These are phyloP conservation scores for Spizellomyces punctatus DNA, from an alignment of 192 early-diverging fungal genomes.

Conservation along the genomic window DNA sequence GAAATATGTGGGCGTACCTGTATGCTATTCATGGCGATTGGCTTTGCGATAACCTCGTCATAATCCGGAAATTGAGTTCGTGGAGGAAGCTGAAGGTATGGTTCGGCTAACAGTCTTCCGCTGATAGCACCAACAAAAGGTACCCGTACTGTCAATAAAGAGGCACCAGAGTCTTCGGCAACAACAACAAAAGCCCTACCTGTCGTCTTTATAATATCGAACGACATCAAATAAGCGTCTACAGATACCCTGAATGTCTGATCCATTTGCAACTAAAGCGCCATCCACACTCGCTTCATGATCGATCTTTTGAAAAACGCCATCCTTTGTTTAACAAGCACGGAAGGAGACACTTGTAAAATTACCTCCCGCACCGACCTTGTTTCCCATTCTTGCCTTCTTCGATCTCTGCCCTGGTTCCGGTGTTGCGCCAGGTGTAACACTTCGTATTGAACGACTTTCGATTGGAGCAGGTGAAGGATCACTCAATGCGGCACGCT, in stretches of 20 bases:
- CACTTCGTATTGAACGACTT: neutral
- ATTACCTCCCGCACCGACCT: neutral
- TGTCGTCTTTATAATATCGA: slow-evolving; percentile 25
- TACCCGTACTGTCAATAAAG: neutral
- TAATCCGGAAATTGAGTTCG: slow-evolving; percentile 88
- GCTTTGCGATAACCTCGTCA: slow-evolving; percentile 79
- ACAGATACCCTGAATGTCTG: slow-evolving; percentile 1
- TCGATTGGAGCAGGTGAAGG: neutral
- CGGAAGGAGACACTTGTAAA: neutral
- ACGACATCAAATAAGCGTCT: slow-evolving; percentile 13
- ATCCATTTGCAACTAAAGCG: neutral
- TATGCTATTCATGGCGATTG: slow-evolving; percentile 73
- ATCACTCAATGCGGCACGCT: neutral
- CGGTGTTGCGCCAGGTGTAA: neutral
- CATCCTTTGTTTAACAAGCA: neutral
- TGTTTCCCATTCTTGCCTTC: neutral
- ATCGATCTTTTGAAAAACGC: neutral
- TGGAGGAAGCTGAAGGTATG: slow-evolving; percentile 78
- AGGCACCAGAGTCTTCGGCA: neutral
- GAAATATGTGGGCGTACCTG: slow-evolving; percentile 42
- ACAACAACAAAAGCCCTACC: slow-evolving; percentile 1
- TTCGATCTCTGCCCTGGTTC: neutral
- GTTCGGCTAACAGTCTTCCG: slow-evolving; percentile 70
- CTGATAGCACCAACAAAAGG: slow-evolving; percentile 9
- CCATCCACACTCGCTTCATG: neutral